These are phyloP conservation scores for Balakata baccata DNA, from an alignment of 345 rosid species.

Conservation along the genomic window DNA sequence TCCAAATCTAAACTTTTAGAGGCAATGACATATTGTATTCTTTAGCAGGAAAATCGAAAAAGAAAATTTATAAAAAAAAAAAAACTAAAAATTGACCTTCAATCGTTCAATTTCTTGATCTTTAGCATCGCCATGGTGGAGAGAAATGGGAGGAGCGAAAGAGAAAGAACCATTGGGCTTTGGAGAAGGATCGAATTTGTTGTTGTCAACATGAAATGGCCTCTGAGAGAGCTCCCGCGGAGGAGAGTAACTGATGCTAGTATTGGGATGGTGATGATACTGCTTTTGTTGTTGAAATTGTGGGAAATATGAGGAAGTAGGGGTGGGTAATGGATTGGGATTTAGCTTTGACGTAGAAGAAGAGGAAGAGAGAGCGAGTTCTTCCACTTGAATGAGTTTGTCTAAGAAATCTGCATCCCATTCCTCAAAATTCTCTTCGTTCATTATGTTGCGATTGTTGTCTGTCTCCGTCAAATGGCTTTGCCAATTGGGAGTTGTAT, in stretches of 20 bases:
- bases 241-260: conserved; percentile 54
- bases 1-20: conserved; percentile 11
- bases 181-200: neutral
- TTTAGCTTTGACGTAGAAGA: neutral
- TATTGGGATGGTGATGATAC: neutral
- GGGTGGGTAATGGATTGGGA: neutral
- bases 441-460: too few species aligned
- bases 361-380: neutral
- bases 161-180: neutral
- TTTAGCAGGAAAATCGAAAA: neutral
- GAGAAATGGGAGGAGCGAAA: too few species aligned
- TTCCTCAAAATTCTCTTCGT: too few species aligned
- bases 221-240: conserved; percentile 76
- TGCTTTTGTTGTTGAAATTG: conserved; percentile 10
- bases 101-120: conserved; percentile 57
- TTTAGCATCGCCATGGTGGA: conserved; percentile 23
- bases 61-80: neutral
- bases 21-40: neutral
- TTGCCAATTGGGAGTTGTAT: too few species aligned
- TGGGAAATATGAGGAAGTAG: conserved; percentile 4
- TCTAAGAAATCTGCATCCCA: too few species aligned
- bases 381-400: too few species aligned
- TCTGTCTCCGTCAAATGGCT: too few species aligned
- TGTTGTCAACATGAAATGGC: conserved; percentile 13
- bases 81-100: conserved; percentile 43